These are phyloP conservation scores for Hericium coralloides DNA, from an alignment of 768 basidiomycete species.

Conservation along the genomic window DNA sequence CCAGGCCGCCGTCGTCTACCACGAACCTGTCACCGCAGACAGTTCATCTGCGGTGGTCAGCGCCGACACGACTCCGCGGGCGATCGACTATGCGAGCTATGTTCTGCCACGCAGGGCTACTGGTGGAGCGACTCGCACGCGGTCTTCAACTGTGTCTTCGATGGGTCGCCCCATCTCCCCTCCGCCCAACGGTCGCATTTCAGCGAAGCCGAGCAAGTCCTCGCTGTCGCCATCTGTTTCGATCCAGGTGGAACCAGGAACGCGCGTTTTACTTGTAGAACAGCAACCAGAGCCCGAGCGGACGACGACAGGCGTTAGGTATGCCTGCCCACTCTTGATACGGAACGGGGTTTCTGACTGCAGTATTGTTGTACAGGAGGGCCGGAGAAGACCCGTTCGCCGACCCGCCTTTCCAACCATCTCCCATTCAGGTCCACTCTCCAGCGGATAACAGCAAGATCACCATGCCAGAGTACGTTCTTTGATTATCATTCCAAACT, in stretches of 20 bases:
- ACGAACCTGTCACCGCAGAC: neutral
- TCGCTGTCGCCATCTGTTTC: conserved; percentile 6
- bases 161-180: conserved; percentile 3
- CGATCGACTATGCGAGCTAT: neutral
- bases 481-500: neutral
- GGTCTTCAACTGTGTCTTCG: conserved; percentile 13
- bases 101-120: neutral
- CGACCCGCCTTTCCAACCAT: conserved; percentile 5
- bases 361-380: too few species aligned
- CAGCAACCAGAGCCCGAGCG: neutral
- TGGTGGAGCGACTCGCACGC: conserved; percentile 7
- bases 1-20: neutral
- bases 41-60: neutral
- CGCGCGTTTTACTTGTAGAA: neutral
- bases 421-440: neutral
- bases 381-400: neutral
- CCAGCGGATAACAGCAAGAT: neutral
- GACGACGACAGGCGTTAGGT: too few species aligned
- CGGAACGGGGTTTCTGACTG: too few species aligned
- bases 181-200: conserved; percentile 6
- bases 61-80: neutral
- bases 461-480: conserved; percentile 4
- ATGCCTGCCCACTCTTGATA: too few species aligned
- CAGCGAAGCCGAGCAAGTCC: conserved; percentile 8
- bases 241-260: neutral